Percentiles rank a stretch among this genome's conserved stretches.
phyloP scores from a whole-genome alignment of 1,284 basidiomycete genomes.

The Vanrija sp. region DNA sequence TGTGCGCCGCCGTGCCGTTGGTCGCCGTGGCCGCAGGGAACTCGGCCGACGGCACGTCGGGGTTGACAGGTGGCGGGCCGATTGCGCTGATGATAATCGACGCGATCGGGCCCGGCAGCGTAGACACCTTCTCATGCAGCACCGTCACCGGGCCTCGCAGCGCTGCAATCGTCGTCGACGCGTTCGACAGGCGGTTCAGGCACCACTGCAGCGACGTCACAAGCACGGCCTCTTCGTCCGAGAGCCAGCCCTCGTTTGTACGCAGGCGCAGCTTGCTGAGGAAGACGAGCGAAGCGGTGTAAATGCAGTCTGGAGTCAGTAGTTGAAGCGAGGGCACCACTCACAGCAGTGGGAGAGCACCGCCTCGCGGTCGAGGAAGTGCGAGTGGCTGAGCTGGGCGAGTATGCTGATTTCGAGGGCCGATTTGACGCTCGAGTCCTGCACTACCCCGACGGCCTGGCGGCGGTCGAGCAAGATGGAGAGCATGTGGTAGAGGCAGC shows the following conservation, averaged over 20 bases:
- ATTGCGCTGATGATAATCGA: no score
- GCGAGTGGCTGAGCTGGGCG: not conserved
- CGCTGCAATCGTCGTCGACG: not conserved
- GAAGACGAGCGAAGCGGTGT: not conserved
- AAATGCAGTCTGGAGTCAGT: slow-evolving; percentile 3
- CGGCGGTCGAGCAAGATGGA: not conserved
- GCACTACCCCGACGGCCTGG: not conserved
- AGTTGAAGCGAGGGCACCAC: not conserved
- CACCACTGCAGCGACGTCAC: not conserved
- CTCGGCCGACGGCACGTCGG: no score
- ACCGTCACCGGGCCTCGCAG: not conserved
- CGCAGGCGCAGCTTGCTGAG: not conserved
- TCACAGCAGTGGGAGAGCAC: slow-evolving; percentile 5
- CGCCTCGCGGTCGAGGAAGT: not conserved
- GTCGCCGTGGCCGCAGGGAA: no score
- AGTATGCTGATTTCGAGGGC: not conserved
- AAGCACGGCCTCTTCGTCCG: not conserved
- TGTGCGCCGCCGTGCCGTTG: no score
- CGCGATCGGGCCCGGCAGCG: not conserved
- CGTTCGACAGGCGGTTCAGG: not conserved
- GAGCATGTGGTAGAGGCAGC: slow-evolving; percentile 4
- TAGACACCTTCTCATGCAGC: not conserved
- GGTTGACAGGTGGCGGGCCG: no score
- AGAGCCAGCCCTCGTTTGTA: not conserved
- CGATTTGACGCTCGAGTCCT: not conserved